Base-by-base conservation (phyloP, 306 rosid genomes). In the Quercus robur region DNA sequence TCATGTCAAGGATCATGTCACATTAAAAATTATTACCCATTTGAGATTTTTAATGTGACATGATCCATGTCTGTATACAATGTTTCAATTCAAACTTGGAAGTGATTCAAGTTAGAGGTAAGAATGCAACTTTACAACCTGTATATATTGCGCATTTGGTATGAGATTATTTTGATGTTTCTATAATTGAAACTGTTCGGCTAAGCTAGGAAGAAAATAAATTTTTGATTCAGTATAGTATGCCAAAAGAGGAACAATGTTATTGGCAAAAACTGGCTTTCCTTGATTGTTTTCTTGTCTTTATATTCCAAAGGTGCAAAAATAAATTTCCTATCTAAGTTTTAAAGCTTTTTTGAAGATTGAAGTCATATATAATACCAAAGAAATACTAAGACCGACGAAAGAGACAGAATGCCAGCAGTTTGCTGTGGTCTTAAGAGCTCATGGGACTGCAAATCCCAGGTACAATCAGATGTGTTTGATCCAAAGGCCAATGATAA, bases 361-460 rank as follows among this genome's bases (percentile, higher is more conserved):
- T 63, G 70, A 74, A 63, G 20, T 52, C 54, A 49, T 49, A 56
- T 72, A n/a, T 70, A 80, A 67, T 51, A 76, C 74, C 56, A 30
- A 71, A 69, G 76, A 14, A 19, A 28, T 72, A 74, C 54, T 49
- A 49, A 49, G 17, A 49, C 17, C 14, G 14, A 49, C 15, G 17
- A 49, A 77, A 33, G 28, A 68, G 38, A 73, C 25, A 82, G 30
- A 81, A 89, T 89, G 94, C 67, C 81, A 59, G 75, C 62, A 18
- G 31, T 77, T 71, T 89, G 81, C 88, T 35, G 20, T 46, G 78
- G 86, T 80, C 82, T 86, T 71, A 86, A 73, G 78, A 89, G 79
- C 71, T 85, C 85, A 9, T 68, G 88, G 74, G 76, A 38, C 33
- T 88, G 90, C 87, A 88, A 85, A 77, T 76, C 84, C 38, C 58